These are phyloP conservation scores for Neurospora sp. DNA, from an alignment of 495 filamentous ascomycete genomes.

Conservation along the genomic window DNA sequence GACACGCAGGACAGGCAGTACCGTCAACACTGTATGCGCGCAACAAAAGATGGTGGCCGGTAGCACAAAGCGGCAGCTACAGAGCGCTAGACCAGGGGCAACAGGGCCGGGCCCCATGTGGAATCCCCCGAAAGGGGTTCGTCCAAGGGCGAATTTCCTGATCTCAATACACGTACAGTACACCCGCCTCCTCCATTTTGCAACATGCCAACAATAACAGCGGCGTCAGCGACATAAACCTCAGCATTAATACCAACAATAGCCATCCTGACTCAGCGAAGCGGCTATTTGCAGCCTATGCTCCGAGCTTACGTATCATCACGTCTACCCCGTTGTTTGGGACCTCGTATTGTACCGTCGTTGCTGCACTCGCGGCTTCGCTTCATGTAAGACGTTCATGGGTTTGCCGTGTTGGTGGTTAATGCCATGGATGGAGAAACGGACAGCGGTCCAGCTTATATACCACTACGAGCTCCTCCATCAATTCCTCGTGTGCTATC, in stretches of 20 bases:
- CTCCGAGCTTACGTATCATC: neutral
- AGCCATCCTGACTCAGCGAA: neutral
- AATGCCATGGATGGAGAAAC: neutral
- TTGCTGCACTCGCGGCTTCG: slow-evolving; percentile 2
- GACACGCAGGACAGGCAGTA: neutral
- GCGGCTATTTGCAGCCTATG: neutral
- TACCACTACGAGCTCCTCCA: neutral
- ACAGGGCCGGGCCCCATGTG: slow-evolving; percentile 7
- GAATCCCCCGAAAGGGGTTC: slow-evolving; percentile 4
- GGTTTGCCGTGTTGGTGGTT: slow-evolving; percentile 1
- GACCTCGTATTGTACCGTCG: neutral
- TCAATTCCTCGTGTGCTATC: neutral
- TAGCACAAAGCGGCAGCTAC: neutral
- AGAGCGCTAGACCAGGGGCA: neutral
- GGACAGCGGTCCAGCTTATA: neutral
- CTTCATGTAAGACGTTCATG: neutral
- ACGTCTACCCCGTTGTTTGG: slow-evolving; percentile 1
- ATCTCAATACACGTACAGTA: slow-evolving; percentile 14
- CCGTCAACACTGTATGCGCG: neutral
- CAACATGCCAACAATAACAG: slow-evolving; percentile 14
- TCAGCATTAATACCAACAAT: slow-evolving; percentile 1
- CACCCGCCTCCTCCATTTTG: neutral
- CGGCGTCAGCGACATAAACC: neutral
- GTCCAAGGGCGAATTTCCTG: slow-evolving; percentile 10
- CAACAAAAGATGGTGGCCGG: neutral